Conservation (phyloP, 2,329 filamentous ascomycete genomes). For the Claviceps cyperi region DNA sequence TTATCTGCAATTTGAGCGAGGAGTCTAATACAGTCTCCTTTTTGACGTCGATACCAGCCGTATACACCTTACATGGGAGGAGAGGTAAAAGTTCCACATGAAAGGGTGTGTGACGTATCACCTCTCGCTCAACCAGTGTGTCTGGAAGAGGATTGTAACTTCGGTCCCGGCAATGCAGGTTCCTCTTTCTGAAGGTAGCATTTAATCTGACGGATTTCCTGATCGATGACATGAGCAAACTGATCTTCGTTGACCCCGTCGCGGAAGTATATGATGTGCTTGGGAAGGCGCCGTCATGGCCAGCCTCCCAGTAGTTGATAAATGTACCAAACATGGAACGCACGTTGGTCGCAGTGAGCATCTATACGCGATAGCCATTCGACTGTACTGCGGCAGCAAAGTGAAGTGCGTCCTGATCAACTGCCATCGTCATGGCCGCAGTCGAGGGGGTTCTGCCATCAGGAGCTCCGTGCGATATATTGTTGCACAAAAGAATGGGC, state of each 20-base stretch:
- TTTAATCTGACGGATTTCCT: conserved; percentile 65
- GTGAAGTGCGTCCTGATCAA: conserved; percentile 54
- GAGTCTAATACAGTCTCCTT: too few relatives aligned
- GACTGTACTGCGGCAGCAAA: conserved; percentile 71
- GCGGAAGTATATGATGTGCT: conserved; percentile 77
- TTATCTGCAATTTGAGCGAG: too few relatives aligned
- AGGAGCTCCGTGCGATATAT: conserved; percentile 69
- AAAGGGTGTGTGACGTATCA: conserved; percentile 81
- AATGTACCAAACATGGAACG: conserved; percentile 50
- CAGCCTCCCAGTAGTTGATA: conserved; percentile 48
- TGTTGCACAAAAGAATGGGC: too few relatives aligned
- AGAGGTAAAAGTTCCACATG: conserved; percentile 72
- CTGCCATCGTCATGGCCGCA: conserved; percentile 74
- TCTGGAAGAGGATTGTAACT: conserved; percentile 78
- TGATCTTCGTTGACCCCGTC: conserved; percentile 86
- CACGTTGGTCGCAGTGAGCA: conserved; percentile 55
- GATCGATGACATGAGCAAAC: conserved; percentile 61
- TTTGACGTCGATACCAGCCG: too few relatives aligned
- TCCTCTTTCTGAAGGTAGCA: conserved; percentile 31
- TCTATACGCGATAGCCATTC: conserved; percentile 71
- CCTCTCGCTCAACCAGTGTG: conserved; percentile 72
- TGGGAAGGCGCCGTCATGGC: conserved; percentile 32
- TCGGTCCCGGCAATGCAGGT: conserved; percentile 29
- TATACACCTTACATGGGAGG: conserved; percentile 27
- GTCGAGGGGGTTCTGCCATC: conserved; percentile 57